Evolutionary conservation across 2,329 filamentous ascomycete species (phyloP), one percentile per base, ranked within the genome.

Genomic region (Colletotrichum gloeosporioides): DNA sequence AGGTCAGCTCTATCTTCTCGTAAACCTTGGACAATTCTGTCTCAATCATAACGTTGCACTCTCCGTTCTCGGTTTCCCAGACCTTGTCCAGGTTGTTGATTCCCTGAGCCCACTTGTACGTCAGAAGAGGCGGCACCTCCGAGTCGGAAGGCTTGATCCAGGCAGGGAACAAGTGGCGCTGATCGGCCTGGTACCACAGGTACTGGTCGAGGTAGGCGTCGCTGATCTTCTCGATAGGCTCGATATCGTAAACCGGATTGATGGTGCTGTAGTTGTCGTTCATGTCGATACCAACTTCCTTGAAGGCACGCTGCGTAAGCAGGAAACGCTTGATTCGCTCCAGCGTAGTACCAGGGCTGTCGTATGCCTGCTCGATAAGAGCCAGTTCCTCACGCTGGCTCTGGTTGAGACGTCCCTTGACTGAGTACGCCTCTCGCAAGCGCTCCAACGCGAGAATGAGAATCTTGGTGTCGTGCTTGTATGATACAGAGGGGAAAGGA

Each of bases 81-180:
- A 99, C 96, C 79, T 95, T 95, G 81, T 96, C 95, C 63, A 99
- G 88, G 82, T 99, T 99, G 89, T 99, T 99, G 89, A 99, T 99
- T 67, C 97, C 97, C 84, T 99, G 98, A 2, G 97, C 96, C 98
- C 98, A 99, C 86, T 99, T 99, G 90, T 99, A 99, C 0, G 95
- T 95, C 76, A 99, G 87, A 18, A 99, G 88, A 31, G 97, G 97
- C 4, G 98, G 97, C 1, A 99, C 97, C 85, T 99, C 98, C 0
- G 96, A 98, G 83, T 99, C 97, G 1, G 97, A 99, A 9, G 97
- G 97, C 88, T 99, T 99, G 87, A 99, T 98, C 97, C 97, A 99
- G 22, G 95, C 95, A 4, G 97, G 97, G 90, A 99, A 99, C 61
- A 99, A 90, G 84, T 99, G 96, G 69, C 97, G 93, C 85, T 99